Evolutionary conservation across 2,329 filamentous ascomycete species (phyloP).

Genomic region (Hirsutella minnesotensis): DNA sequence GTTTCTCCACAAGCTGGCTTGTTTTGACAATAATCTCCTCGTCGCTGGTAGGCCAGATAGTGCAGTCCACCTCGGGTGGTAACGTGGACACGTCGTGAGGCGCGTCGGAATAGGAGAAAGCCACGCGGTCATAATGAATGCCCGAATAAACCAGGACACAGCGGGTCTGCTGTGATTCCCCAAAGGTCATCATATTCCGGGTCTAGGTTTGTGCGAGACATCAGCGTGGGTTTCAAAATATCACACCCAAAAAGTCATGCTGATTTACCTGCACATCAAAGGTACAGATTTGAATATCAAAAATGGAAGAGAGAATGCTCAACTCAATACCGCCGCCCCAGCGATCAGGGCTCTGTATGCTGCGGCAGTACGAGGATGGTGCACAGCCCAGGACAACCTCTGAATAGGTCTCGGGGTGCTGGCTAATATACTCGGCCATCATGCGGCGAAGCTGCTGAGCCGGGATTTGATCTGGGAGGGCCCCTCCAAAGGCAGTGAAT

Average conservation of each 20-base stretch:
- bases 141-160: slow-evolving; percentile 83
- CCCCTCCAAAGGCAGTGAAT: slow-evolving; percentile 78
- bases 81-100: slow-evolving; percentile 43
- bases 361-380: slow-evolving; percentile 65
- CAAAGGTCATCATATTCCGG: slow-evolving; percentile 47
- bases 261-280: slow-evolving; percentile 56
- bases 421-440: slow-evolving; percentile 67
- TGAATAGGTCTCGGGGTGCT: slow-evolving; percentile 59
- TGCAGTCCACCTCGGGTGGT: slow-evolving; percentile 63
- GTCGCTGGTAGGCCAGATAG: slow-evolving; percentile 40
- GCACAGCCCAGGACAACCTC: slow-evolving; percentile 64
- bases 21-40: slow-evolving; percentile 63
- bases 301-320: slow-evolving; percentile 71
- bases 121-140: slow-evolving; percentile 88
- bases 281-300: slow-evolving; percentile 74
- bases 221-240: background rate
- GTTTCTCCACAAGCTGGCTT: slow-evolving; percentile 47
- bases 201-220: slow-evolving; percentile 11
- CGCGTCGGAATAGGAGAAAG: slow-evolving; percentile 52
- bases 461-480: slow-evolving; percentile 49
- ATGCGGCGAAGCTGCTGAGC: slow-evolving; percentile 54
- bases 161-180: slow-evolving; percentile 56
- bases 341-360: slow-evolving; percentile 67
- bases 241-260: background rate
- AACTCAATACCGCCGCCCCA: slow-evolving; percentile 94